Percentiles rank a stretch among this genome's conserved stretches.
These are phyloP conservation scores for Suhomyces canberraensis DNA, from an alignment of 805 yeast genomes.

Conservation along the genomic window DNA sequence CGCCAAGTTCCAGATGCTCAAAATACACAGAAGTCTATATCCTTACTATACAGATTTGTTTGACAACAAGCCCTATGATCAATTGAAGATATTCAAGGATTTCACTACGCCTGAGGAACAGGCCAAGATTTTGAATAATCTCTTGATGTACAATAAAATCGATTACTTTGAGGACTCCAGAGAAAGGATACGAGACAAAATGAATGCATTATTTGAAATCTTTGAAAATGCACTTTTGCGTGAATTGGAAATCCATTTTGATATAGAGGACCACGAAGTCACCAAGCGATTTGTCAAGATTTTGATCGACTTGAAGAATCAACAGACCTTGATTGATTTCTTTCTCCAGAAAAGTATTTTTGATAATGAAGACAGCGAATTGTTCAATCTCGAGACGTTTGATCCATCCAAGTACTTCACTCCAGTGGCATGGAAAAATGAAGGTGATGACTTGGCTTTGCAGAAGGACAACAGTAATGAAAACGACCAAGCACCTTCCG, in stretches of 20 bases:
- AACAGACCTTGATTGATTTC: conserved; percentile 43
- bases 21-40: conserved; percentile 36
- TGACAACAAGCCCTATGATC: conserved; percentile 37
- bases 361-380: conserved; percentile 30
- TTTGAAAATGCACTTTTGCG: conserved; percentile 68
- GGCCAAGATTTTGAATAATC: conserved; percentile 41
- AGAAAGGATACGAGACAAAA: conserved; percentile 34
- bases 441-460: too few relatives aligned
- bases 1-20: conserved; percentile 39
- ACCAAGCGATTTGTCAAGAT: conserved; percentile 36
- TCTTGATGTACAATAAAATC: conserved; percentile 36
- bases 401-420: conserved; percentile 22
- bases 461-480: conserved; percentile 3
- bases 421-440: conserved; percentile 2
- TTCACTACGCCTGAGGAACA: conserved; percentile 52
- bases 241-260: conserved; percentile 62
- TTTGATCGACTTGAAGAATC: conserved; percentile 34
- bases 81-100: conserved; percentile 44
- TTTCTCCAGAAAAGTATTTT: conserved; percentile 42
- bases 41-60: conserved; percentile 48
- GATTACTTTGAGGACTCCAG: conserved; percentile 29
- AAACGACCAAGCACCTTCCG: not conserved
- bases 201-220: conserved; percentile 58
- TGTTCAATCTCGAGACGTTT: conserved; percentile 29
- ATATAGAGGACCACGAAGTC: conserved; percentile 40